phyloP scores from a whole-genome alignment of 2,329 filamentous ascomycete species.

The Lasiodiplodia citricola region DNA sequence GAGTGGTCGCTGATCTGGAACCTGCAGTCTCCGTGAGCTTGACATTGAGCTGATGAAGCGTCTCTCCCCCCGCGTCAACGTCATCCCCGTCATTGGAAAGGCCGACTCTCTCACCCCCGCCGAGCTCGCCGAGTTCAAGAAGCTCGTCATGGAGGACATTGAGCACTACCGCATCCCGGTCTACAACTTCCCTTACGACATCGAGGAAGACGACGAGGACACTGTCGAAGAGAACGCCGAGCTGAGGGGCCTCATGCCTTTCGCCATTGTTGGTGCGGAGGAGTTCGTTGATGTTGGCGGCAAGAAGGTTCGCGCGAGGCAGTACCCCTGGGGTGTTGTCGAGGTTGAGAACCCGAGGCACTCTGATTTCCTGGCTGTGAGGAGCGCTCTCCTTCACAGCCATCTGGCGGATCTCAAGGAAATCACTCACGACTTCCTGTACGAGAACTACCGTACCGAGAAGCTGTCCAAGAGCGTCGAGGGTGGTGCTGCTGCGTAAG shows the following conservation, averaged over 20 bases:
- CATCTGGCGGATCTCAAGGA: conserved; percentile 98
- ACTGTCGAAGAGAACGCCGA: conserved; percentile 99
- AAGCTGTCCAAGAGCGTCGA: conserved; percentile 99
- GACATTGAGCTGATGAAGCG: conserved; percentile 99
- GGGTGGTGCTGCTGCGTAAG: conserved; percentile 84
- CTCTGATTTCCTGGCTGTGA: conserved; percentile 96
- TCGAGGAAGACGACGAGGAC: conserved; percentile 99
- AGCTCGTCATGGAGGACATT: conserved; percentile 99
- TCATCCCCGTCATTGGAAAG: conserved; percentile 98
- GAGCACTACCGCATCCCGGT: conserved; percentile 99
- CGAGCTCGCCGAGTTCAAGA: conserved; percentile 98
- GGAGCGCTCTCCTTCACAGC: conserved; percentile 94
- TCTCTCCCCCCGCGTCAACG: conserved; percentile 95
- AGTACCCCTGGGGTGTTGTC: conserved; percentile 99
- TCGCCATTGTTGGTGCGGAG: conserved; percentile 97
- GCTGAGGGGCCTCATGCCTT: conserved; percentile 95
- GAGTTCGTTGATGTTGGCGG: conserved; percentile 93
- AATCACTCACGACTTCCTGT: conserved; percentile 99
- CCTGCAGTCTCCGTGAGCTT: conserved; percentile 84
- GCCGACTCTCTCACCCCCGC: conserved; percentile 95
- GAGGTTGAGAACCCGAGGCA: conserved; percentile 99
- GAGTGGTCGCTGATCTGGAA: conserved; percentile 14
- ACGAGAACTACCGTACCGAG: conserved; percentile 99
- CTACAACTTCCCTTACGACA: conserved; percentile 99
- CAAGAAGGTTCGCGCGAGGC: conserved; percentile 87